Conservation (phyloP, 805 yeast genomes). For the Starmerella khaoyaiensis region DNA sequence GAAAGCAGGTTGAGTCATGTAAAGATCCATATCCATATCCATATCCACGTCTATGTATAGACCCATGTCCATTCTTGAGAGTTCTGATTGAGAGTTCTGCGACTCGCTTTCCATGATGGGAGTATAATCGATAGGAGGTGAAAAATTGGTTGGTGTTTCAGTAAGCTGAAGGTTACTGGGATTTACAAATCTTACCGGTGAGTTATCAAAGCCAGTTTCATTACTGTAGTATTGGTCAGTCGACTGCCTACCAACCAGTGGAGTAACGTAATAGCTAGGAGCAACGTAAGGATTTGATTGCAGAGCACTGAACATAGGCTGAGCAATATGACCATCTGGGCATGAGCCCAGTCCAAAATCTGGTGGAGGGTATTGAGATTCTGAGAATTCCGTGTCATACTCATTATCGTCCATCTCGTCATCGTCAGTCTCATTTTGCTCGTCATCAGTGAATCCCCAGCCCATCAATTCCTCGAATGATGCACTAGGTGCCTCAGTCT, state of each 20-base stretch:
- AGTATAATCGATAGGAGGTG: too few relatives aligned
- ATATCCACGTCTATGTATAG: too few relatives aligned
- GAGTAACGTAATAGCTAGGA: too few relatives aligned
- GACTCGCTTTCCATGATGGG: too few relatives aligned
- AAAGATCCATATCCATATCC: too few relatives aligned
- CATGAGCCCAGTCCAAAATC: too few relatives aligned
- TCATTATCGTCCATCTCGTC: conserved; percentile 20
- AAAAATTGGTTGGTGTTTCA: too few relatives aligned
- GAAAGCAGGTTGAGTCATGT: too few relatives aligned
- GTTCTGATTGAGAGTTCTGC: too few relatives aligned
- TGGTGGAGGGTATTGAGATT: conserved; percentile 12
- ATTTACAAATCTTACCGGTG: conserved; percentile 14
- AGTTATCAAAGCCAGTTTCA: conserved; percentile 4
- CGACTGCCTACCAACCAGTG: too few relatives aligned
- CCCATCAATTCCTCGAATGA: conserved; percentile 14
- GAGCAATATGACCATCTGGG: conserved; percentile 13
- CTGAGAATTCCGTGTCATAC: conserved; percentile 18
- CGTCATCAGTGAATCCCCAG: conserved; percentile 19
- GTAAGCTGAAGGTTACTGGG: conserved; percentile 16
- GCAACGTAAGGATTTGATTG: conserved; percentile 9
- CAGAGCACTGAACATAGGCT: conserved; percentile 7
- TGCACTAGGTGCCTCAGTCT: conserved; percentile 5
- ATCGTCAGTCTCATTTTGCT: conserved; percentile 20
- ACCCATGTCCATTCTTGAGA: too few relatives aligned
- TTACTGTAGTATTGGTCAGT: too few relatives aligned